Percentiles rank a stretch among this genome's conserved stretches.
phyloP scores from a whole-genome alignment of 2,329 filamentous ascomycete genomes.

The Colletotrichum endophyticum region DNA sequence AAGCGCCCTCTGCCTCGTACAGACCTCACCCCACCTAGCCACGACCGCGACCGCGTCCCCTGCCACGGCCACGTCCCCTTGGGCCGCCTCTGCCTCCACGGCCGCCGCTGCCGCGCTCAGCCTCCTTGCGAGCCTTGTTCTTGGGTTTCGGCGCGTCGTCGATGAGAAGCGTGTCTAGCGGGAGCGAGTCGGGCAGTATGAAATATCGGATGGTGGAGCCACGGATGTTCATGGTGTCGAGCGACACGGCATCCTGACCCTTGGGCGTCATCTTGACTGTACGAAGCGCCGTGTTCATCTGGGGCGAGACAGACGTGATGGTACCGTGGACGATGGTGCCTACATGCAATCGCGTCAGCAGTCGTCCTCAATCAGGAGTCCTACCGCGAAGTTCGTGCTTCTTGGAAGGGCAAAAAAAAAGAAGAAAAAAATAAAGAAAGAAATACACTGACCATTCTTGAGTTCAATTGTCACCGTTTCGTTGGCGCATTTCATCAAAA shows the following conservation, averaged over 20 bases:
- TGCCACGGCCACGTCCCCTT: constrained; percentile 59
- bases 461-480: constrained; percentile 98
- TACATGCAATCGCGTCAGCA: constrained; percentile 37
- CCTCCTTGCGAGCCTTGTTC: constrained; percentile 99
- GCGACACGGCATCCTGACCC: constrained; percentile 82
- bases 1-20: background rate
- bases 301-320: constrained; percentile 93
- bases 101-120: constrained; percentile 62
- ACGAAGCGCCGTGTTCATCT: constrained; percentile 97
- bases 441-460: constrained; percentile 79
- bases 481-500: constrained; percentile 99
- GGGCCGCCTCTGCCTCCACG: constrained; percentile 54
- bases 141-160: constrained; percentile 98
- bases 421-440: no score
- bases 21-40: constrained; percentile 24
- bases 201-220: constrained; percentile 96
- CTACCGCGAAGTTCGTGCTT: background rate
- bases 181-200: constrained; percentile 94
- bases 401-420: background rate
- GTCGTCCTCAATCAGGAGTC: background rate
- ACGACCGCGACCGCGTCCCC: constrained; percentile 47
- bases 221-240: constrained; percentile 96
- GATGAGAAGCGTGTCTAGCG: constrained; percentile 92
- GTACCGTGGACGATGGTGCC: constrained; percentile 97
- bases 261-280: constrained; percentile 96